Evolutionary conservation across 768 basidiomycete genomes (phyloP).

Genomic region (Rhodotorula paludigena): DNA sequence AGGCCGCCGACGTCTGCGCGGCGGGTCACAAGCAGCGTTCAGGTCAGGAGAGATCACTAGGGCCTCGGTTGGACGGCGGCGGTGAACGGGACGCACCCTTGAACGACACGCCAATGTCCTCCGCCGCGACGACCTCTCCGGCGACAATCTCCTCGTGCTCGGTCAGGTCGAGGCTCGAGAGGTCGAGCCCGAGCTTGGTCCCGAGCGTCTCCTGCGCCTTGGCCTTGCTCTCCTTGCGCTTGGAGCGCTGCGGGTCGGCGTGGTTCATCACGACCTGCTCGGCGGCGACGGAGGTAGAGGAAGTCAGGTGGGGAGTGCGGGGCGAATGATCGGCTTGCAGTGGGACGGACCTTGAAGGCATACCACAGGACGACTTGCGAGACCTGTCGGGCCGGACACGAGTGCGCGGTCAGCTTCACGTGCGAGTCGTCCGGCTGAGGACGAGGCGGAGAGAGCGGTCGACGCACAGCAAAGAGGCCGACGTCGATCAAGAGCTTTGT

Average conservation of each 20-base stretch:
- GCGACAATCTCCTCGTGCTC: conserved; percentile 93
- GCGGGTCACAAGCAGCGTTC: conserved; percentile 17
- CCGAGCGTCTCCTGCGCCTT: conserved; percentile 47
- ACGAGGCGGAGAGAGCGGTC: background rate
- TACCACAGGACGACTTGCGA: conserved; percentile 48
- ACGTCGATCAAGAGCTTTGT: conserved; percentile 31
- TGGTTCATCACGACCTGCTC: conserved; percentile 46
- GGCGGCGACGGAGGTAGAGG: background rate
- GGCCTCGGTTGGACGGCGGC: background rate
- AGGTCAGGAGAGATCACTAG: too few species aligned
- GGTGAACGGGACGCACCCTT: conserved; percentile 54
- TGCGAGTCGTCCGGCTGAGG: background rate
- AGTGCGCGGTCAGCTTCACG: background rate
- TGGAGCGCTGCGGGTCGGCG: conserved; percentile 44
- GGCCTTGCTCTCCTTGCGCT: conserved; percentile 46
- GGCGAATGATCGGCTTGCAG: too few species aligned
- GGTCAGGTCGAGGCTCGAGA: conserved; percentile 60
- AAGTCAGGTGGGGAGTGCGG: background rate
- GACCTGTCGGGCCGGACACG: too few species aligned
- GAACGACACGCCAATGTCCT: conserved; percentile 74
- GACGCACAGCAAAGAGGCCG: conserved; percentile 19
- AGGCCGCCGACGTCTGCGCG: conserved; percentile 80
- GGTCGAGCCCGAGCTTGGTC: conserved; percentile 45
- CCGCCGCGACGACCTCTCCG: conserved; percentile 85
- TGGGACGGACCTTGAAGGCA: conserved; percentile 42